Base-by-base conservation (phyloP, 805 yeast species). In the Suhomyces sp. region DNA sequence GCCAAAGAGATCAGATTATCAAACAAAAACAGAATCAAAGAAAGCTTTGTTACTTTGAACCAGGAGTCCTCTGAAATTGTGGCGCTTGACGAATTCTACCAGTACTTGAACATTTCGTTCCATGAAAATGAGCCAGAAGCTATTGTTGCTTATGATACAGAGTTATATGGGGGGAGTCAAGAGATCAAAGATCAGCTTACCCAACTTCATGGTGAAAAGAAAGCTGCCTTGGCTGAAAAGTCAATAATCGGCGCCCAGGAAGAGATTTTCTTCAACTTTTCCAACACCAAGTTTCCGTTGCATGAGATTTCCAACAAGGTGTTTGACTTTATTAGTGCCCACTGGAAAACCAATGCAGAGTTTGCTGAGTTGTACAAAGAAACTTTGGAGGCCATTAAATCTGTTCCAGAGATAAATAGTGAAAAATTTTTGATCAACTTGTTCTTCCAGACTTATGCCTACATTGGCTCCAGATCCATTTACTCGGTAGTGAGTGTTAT, bases 391-490 rank as follows among this genome's bases (percentile, higher is more conserved):
- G 63, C 66, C 3, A 39, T 54, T 17, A 49, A 56, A 2, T 27
- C 17, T 4, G 24, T 53, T 41, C 63, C 65, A 6, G 58, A 53
- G 2, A 59, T 67, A 22, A 56, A 68, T 46, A 53, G 55, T 13
- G 68, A 63, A 27, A 57, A 59, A 51, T 68, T 86, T 50, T 65
- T 85, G 35, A 73, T 87, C 15, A 81, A 86, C 25, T 69, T 88
- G 13, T 68, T 90, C 12, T 77, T 86, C 60, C 93, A 89, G 61
- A 76, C 86, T 0, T 77, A 89, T 48, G 87, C 93, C 44, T 85
- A 85, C 58, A 85, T 90, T 52, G 97, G 98, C 12, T 86, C 90
- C 45, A 80, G 97, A 64, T 92, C 97, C 0, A 78, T 92, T 43
- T 89, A 73, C 57, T 75, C 79, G 1, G 75, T 73, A 29, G 76